Evolutionary conservation across 2,329 filamentous ascomycete species (phyloP).

Genomic region (Colletotrichum liriopes): DNA sequence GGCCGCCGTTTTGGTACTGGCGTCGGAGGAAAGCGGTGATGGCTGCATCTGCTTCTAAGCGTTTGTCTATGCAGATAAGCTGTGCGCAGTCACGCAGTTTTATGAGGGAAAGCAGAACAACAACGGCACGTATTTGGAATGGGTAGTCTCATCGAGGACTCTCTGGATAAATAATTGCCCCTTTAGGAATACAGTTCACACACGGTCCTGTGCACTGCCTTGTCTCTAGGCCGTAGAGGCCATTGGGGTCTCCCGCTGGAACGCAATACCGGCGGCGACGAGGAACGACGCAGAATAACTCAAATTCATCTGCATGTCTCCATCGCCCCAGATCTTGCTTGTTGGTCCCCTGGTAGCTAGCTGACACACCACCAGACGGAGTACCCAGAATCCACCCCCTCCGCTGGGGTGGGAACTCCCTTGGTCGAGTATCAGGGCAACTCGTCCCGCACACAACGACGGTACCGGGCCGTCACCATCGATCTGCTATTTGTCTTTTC

Average conservation of each 20-base stretch:
- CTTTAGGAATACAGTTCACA: conserved; percentile 27
- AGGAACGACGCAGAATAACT: conserved; percentile 37
- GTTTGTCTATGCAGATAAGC: conserved; percentile 26
- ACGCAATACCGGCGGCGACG: conserved; percentile 11
- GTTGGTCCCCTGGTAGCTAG: conserved; percentile 23
- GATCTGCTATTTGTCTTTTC: neutral
- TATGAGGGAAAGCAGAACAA: conserved; percentile 4
- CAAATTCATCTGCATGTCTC: conserved; percentile 41
- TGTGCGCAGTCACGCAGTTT: neutral
- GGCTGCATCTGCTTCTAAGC: conserved; percentile 19
- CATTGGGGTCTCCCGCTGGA: neutral
- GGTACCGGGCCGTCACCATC: conserved; percentile 9
- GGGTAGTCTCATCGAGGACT: neutral
- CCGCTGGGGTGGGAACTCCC: conserved; percentile 31
- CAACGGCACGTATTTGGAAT: neutral
- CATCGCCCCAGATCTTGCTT: conserved; percentile 31
- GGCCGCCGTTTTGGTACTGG: conserved; percentile 29
- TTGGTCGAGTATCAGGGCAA: conserved; percentile 33
- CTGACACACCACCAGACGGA: conserved; percentile 35
- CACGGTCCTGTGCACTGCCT: conserved; percentile 12
- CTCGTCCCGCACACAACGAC: conserved; percentile 15
- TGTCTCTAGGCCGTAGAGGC: conserved; percentile 9
- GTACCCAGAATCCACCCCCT: conserved; percentile 2
- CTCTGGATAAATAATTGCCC: conserved; percentile 9
- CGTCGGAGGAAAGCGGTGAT: conserved; percentile 37